A percentile compares a stretch with the other conserved stretches of the same genome.
Evolutionary conservation across 306 rosid species (phyloP).

Genomic region (Castanospermum australe): DNA sequence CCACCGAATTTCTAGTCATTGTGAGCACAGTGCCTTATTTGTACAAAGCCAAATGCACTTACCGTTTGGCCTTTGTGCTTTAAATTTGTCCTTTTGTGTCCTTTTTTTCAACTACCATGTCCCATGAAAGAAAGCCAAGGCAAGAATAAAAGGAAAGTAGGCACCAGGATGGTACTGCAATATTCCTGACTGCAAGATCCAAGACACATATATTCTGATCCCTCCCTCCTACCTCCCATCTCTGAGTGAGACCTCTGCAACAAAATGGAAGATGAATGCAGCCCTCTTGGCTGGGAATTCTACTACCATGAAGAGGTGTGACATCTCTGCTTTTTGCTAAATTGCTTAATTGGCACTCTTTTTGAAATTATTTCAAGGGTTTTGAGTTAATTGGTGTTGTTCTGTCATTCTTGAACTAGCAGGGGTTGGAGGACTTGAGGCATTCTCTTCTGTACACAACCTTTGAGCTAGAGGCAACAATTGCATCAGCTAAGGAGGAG

Average conservation of each 20-base stretch:
- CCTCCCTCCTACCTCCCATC: background rate
- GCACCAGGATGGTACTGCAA: slow-evolving; percentile 28
- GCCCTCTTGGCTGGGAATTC: slow-evolving; percentile 65
- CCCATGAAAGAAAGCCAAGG: slow-evolving; percentile 29
- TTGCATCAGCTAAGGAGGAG: slow-evolving; percentile 71
- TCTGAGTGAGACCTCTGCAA: slow-evolving; percentile 6
- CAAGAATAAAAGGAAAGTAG: slow-evolving; percentile 30
- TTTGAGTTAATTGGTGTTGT: background rate
- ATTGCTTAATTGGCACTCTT: background rate
- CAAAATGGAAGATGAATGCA: slow-evolving; percentile 69
- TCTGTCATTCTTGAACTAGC: slow-evolving; percentile 26
- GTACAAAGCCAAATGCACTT: slow-evolving; percentile 39
- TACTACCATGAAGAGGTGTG: slow-evolving; percentile 58
- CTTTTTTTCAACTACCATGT: slow-evolving; percentile 43
- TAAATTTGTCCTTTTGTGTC: slow-evolving; percentile 43
- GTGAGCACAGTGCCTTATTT: slow-evolving; percentile 23
- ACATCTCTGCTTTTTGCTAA: background rate
- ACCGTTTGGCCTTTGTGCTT: slow-evolving; percentile 44
- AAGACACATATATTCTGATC: slow-evolving; percentile 26
- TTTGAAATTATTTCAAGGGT: background rate
- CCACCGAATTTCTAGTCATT: slow-evolving; percentile 32
- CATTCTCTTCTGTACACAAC: slow-evolving; percentile 63
- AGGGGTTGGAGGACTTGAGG: slow-evolving; percentile 68
- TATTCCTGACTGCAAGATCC: slow-evolving; percentile 34
- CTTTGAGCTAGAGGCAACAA: slow-evolving; percentile 73